phyloP scores from a whole-genome alignment of 2,329 filamentous ascomycete genomes.

The Verticillium nonalfalfae region DNA sequence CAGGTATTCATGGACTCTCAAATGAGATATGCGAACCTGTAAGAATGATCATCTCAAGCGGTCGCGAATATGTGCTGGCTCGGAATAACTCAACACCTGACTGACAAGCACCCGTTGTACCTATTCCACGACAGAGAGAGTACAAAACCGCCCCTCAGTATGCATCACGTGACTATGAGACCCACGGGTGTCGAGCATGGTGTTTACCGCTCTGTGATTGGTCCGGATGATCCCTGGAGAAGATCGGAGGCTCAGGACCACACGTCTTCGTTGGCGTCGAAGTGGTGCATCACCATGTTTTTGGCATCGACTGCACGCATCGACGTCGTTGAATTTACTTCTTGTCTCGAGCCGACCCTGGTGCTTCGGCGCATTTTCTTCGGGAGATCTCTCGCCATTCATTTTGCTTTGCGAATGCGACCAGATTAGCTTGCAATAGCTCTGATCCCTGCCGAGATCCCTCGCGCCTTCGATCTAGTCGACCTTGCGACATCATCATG shows the following conservation, averaged over 20 bases:
- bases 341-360: neutral
- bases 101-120: too few species aligned
- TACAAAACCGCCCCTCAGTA: neutral
- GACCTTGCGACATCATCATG: conserved; percentile 28
- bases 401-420: neutral
- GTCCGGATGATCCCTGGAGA: neutral
- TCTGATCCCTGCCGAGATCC: neutral
- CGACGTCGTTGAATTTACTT: neutral
- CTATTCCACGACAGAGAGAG: too few species aligned
- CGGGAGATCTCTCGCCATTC: neutral
- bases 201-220: neutral
- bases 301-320: neutral
- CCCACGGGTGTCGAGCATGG: neutral
- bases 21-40: too few species aligned
- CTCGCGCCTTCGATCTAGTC: neutral
- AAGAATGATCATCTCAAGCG: too few species aligned
- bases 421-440: neutral
- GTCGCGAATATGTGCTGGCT: too few species aligned
- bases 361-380: neutral
- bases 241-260: neutral
- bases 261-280: neutral
- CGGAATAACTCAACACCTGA: too few species aligned
- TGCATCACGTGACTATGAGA: neutral
- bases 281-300: neutral
- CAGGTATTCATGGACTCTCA: too few species aligned